Conservation (phyloP, 2,329 filamentous ascomycete genomes). For the Arthrobotrys entomopaga region DNA sequence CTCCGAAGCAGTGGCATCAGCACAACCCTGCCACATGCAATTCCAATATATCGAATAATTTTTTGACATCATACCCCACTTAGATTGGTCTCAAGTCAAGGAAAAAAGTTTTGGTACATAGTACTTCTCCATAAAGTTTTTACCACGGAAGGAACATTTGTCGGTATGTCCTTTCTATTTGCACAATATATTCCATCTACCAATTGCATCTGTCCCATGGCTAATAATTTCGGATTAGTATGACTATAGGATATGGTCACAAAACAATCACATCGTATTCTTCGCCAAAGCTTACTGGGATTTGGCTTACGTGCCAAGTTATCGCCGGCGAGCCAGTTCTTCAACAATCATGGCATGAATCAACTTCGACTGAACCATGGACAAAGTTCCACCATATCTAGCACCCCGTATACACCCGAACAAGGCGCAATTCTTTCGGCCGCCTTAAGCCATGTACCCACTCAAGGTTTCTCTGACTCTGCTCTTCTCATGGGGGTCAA, state of each 20-base stretch:
- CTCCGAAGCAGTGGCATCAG: slow-evolving; percentile 45
- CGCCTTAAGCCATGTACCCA: slow-evolving; percentile 80
- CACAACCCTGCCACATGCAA: slow-evolving; percentile 34
- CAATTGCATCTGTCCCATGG: slow-evolving; percentile 18
- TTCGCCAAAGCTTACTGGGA: slow-evolving; percentile 32
- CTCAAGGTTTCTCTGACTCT: slow-evolving; percentile 80
- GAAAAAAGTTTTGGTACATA: slow-evolving; percentile 11
- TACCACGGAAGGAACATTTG: not conserved
- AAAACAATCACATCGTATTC: slow-evolving; percentile 23
- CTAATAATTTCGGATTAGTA: slow-evolving; percentile 25
- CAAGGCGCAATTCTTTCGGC: slow-evolving; percentile 82
- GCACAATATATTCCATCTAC: slow-evolving; percentile 1
- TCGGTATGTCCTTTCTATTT: slow-evolving; percentile 7
- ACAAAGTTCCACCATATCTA: slow-evolving; percentile 61
- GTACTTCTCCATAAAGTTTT: too few species aligned
- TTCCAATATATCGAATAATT: slow-evolving; percentile 33
- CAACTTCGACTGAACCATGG: slow-evolving; percentile 37
- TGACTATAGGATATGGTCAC: slow-evolving; percentile 44
- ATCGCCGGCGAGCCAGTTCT: slow-evolving; percentile 11
- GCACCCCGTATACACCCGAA: slow-evolving; percentile 71
- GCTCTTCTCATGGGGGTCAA: slow-evolving; percentile 80
- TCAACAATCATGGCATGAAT: slow-evolving; percentile 18
- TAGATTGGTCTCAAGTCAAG: not conserved
- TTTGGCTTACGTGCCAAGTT: slow-evolving; percentile 20
- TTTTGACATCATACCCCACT: slow-evolving; percentile 34